phyloP scores from a whole-genome alignment of 306 rosid species.

The Prunus campanulata region DNA sequence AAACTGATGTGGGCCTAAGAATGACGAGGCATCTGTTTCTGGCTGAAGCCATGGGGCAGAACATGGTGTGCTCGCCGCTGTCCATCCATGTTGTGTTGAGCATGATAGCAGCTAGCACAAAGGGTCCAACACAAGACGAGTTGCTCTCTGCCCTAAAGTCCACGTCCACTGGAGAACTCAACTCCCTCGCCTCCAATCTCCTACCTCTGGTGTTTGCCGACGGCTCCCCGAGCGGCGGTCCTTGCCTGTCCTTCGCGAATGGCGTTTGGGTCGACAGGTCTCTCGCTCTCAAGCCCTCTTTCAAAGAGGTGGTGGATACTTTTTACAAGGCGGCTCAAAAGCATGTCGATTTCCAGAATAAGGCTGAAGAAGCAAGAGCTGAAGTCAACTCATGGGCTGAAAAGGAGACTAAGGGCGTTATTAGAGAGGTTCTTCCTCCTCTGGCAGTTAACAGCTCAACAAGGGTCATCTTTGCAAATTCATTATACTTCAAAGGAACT shows the following conservation, averaged over 20 bases:
- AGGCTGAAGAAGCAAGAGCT: constrained; percentile 6
- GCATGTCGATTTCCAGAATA: not conserved
- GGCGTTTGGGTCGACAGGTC: not conserved
- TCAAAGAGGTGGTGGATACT: not conserved
- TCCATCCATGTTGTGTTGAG: constrained; percentile 5
- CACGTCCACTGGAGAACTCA: not conserved
- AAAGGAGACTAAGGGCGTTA: constrained; percentile 16
- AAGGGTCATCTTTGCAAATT: constrained; percentile 12
- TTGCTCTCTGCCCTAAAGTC: not conserved
- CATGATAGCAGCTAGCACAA: constrained; percentile 6
- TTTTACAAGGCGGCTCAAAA: not conserved
- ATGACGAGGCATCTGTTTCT: not conserved
- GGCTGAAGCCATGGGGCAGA: not conserved
- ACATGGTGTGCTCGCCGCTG: constrained; percentile 3
- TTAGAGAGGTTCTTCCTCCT: not conserved
- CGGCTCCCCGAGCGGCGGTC: not conserved
- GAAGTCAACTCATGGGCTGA: constrained; percentile 29
- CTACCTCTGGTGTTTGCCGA: not conserved
- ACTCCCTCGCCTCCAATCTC: not conserved
- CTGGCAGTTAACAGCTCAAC: not conserved
- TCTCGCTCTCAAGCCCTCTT: not conserved
- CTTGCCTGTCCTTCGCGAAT: constrained; percentile 2
- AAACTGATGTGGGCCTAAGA: not conserved
- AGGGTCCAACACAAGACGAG: not conserved
- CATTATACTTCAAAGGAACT: constrained; percentile 23